Conservation (phyloP, 441 rosid genomes). For the Omphalea diandra region DNA sequence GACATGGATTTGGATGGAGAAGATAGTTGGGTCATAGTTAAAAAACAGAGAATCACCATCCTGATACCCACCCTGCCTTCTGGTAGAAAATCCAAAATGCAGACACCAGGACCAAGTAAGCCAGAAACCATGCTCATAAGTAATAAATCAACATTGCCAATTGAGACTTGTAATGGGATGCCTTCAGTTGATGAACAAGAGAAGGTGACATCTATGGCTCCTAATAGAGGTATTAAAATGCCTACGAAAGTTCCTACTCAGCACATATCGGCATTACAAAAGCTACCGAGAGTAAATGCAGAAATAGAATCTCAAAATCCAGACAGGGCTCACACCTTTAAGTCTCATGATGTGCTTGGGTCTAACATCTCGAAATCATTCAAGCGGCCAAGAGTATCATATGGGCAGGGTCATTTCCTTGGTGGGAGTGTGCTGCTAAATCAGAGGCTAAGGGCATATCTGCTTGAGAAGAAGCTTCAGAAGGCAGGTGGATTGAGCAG, state of each 20-base stretch:
- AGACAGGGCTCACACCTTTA: slow-evolving; percentile 6
- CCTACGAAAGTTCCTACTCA: slow-evolving; percentile 23
- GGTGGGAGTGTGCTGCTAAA: slow-evolving; percentile 40
- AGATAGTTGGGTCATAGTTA: slow-evolving; percentile 76
- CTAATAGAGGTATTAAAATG: slow-evolving; percentile 20
- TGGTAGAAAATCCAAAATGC: slow-evolving; percentile 27
- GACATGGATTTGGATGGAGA: slow-evolving; percentile 43
- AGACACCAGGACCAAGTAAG: slow-evolving; percentile 38
- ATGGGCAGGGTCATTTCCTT: slow-evolving; percentile 35
- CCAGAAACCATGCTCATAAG: slow-evolving; percentile 29
- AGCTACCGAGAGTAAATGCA: slow-evolving; percentile 24
- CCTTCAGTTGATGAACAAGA: slow-evolving; percentile 33
- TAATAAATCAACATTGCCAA: slow-evolving; percentile 20
- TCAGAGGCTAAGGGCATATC: slow-evolving; percentile 60
- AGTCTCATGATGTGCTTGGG: slow-evolving; percentile 25
- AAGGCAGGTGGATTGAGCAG: slow-evolving; percentile 75
- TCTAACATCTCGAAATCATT: slow-evolving; percentile 31
- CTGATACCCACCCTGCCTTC: slow-evolving; percentile 56
- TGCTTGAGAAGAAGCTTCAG: slow-evolving; percentile 72
- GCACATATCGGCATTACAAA: slow-evolving; percentile 18
- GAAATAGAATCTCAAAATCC: slow-evolving; percentile 25
- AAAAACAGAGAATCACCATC: slow-evolving; percentile 76
- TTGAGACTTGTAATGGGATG: slow-evolving; percentile 30
- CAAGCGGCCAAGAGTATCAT: slow-evolving; percentile 39
- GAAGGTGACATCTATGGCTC: slow-evolving; percentile 23